A percentile compares a stretch with the other conserved stretches of the same genome.
Evolutionary conservation across 352 stramenopile species (phyloP).

Genomic region (Globisporangium mamillatum): DNA sequence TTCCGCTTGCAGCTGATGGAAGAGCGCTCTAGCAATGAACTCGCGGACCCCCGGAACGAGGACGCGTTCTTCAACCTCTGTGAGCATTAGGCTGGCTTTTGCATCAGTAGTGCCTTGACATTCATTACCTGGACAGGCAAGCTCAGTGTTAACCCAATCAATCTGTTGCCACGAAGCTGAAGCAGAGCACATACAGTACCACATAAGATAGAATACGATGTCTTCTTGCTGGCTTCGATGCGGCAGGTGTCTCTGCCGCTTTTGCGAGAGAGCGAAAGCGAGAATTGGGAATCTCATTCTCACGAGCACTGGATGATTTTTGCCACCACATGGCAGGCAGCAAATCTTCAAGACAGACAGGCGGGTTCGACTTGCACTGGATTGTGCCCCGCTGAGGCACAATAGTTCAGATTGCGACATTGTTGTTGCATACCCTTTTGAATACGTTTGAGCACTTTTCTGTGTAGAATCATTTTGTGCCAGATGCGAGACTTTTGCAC

Average conservation of each 20-base stretch:
- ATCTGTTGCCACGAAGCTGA: too few species aligned
- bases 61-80: slow-evolving; percentile 10
- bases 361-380: neutral
- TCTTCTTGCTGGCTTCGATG: neutral
- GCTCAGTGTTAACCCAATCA: too few species aligned
- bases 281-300: neutral
- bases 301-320: neutral
- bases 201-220: too few species aligned
- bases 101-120: too few species aligned
- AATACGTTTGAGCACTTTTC: neutral
- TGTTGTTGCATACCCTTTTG: neutral
- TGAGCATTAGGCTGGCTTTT: slow-evolving; percentile 5
- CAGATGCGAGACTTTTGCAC: neutral
- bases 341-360: neutral
- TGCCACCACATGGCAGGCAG: neutral
- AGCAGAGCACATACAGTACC: too few species aligned
- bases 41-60: neutral
- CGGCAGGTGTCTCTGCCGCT: neutral
- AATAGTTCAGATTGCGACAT: neutral
- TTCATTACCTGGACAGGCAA: too few species aligned
- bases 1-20: slow-evolving; percentile 27
- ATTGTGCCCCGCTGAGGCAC: neutral
- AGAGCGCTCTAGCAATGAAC: slow-evolving; percentile 8
- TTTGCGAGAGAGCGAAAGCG: too few species aligned
- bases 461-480: neutral